A percentile compares a stretch with the other conserved stretches of the same genome.
phyloP scores from a whole-genome alignment of 164 flowering plant genomes.

The Magnolia changhungtana region DNA sequence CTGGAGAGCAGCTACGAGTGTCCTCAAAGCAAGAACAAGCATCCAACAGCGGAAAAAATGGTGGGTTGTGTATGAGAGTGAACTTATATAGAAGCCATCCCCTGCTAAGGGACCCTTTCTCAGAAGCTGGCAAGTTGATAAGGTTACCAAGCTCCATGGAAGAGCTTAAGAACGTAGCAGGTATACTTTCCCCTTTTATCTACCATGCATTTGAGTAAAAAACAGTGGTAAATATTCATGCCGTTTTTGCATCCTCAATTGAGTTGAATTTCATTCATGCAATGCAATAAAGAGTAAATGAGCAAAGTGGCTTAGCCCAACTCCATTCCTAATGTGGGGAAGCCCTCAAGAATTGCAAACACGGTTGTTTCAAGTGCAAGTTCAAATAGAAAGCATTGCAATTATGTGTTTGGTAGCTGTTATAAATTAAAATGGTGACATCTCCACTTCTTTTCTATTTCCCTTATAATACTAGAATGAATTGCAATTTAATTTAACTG shows the following conservation, averaged over 20 bases:
- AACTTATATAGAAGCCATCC: conserved; percentile 82
- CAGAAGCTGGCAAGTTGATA: conserved; percentile 60
- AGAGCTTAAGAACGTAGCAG: conserved; percentile 76
- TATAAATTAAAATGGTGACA: too few relatives aligned
- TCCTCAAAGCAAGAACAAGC: conserved; percentile 15
- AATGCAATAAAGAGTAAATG: neutral
- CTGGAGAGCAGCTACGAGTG: conserved; percentile 9
- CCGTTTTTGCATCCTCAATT: neutral
- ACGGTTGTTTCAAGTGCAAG: too few relatives aligned
- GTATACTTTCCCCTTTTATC: conserved; percentile 25
- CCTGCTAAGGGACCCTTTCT: conserved; percentile 34
- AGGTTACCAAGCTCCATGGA: conserved; percentile 57
- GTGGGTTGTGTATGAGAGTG: conserved; percentile 36
- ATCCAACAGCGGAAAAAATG: conserved; percentile 8
- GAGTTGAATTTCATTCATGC: too few relatives aligned
- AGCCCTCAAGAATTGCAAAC: too few relatives aligned
- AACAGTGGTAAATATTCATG: neutral
- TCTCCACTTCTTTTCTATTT: too few relatives aligned
- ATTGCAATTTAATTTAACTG: too few relatives aligned
- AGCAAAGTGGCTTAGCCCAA: neutral
- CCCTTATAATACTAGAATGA: too few relatives aligned
- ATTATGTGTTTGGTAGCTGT: too few relatives aligned
- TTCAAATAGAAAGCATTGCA: too few relatives aligned
- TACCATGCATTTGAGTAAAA: neutral
- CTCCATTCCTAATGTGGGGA: neutral